Evolutionary conservation across 495 filamentous ascomycete genomes (phyloP), one percentile per base, ranked within the genome.

Genomic region (Bathelium albidoporum): DNA sequence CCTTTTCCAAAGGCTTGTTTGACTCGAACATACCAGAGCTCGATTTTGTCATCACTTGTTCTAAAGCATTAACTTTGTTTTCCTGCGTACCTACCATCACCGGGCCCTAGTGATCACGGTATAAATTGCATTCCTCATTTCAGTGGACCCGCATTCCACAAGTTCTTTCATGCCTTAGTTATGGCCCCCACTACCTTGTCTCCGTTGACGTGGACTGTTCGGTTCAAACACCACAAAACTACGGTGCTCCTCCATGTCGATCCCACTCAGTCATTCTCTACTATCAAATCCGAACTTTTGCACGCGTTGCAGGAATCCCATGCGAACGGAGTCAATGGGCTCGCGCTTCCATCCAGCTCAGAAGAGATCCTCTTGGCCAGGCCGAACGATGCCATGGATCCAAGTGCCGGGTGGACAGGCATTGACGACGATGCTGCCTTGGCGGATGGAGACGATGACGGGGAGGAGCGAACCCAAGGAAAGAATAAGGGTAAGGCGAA

Each of bases 221-320:
- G 87, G 29, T 84, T 95, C 73, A 96, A 95, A 69, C 79, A 88
- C 74, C 84, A 88, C 73, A 87, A 83, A 63, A 86, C 84, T 62
- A 95, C 89, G 29, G 78, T 95, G 68, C 80, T 92, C 68, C 78
- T 96, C 32, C 83, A 89, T 66, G 79, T 86, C 32, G 80, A 83
- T 41, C 77, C 85, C 2, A 76, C 82, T 49, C 79, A 85, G 65
- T 70, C 84, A 31, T 84, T 95, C 68, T 64, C 73, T 22, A 73
- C 77, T 1, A 74, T 90, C 49, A 89, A 88, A 70, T 66, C 80
- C 9, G 81, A 87, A 9, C 81, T 96, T 1, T 77, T 91, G 20
- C 70, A 76, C n/a, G 78, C 68, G 62, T 82, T 64, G 65, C 69
- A 49, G 74, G 81, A 65, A 73, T 74, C 80, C 28, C 80, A 81